Evolutionary conservation across 2,329 filamentous ascomycete species (phyloP).

Genomic region (Xylariaceae sp.): DNA sequence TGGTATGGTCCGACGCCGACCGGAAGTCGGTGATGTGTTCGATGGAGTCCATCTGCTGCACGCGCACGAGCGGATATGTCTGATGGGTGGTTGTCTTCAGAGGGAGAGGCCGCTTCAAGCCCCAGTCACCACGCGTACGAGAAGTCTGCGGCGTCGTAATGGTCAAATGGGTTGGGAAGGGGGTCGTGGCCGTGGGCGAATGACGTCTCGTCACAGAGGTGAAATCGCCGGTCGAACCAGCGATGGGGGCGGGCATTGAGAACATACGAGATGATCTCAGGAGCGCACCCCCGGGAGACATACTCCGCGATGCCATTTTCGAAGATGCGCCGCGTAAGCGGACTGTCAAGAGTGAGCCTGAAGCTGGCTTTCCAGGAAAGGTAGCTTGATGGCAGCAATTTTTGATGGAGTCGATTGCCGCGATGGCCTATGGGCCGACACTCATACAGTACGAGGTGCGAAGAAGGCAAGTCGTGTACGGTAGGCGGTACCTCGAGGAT

Average conservation of each 20-base stretch:
- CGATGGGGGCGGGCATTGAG: constrained; percentile 72
- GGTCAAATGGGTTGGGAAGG: constrained; percentile 76
- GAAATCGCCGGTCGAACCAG: constrained; percentile 50
- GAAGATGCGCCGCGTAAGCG: constrained; percentile 16
- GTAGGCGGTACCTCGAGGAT: not conserved
- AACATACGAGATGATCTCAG: constrained; percentile 87
- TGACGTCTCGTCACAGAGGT: constrained; percentile 43
- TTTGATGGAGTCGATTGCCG: constrained; percentile 10
- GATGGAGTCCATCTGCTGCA: constrained; percentile 74
- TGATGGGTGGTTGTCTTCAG: constrained; percentile 66
- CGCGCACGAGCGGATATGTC: constrained; percentile 67
- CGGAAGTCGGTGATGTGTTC: constrained; percentile 88
- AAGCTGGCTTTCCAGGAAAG: not conserved
- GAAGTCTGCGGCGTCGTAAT: constrained; percentile 73
- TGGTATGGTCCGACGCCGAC: constrained; percentile 73
- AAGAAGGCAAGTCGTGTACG: not conserved
- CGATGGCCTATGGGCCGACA: not conserved
- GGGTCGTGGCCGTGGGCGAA: constrained; percentile 67
- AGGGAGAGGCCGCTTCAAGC: constrained; percentile 79
- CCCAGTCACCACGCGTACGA: constrained; percentile 79
- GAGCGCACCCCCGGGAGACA: constrained; percentile 62
- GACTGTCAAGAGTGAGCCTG: constrained; percentile 5
- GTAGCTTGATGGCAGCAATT: constrained; percentile 10
- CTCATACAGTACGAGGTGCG: not conserved
- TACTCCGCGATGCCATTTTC: constrained; percentile 29